A percentile compares a stretch with the other conserved stretches of the same genome.
Conservation (phyloP, 2,329 filamentous ascomycete genomes). For the Aureobasidium lini region DNA sequence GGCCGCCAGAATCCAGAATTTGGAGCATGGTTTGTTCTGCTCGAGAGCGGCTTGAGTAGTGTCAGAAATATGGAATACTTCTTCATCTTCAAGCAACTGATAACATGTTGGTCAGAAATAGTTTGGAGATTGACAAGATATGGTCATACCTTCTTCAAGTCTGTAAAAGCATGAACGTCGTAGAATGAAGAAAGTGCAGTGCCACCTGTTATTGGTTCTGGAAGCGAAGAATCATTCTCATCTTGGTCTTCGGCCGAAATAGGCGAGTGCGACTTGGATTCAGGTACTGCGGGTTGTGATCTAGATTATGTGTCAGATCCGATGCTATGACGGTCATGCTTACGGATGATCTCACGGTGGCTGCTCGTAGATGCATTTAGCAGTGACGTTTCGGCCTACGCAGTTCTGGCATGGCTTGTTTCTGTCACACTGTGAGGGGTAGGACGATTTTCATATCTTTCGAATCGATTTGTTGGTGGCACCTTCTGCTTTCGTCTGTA, state of each 20-base stretch:
- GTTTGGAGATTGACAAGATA: neutral
- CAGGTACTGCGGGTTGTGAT: neutral
- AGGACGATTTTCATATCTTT: neutral
- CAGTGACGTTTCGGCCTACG: neutral
- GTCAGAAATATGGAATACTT: neutral
- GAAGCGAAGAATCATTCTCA: neutral
- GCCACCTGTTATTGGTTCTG: neutral
- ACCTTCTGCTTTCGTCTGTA: slow-evolving; percentile 8
- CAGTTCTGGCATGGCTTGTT: neutral
- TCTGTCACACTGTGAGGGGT: neutral
- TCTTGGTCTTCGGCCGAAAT: neutral
- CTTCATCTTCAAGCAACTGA: neutral
- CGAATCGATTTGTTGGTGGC: neutral
- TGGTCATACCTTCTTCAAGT: neutral
- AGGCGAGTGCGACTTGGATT: neutral
- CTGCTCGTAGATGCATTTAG: neutral
- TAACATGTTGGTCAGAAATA: neutral
- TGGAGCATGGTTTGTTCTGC: neutral
- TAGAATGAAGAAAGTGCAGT: neutral
- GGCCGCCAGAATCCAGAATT: neutral
- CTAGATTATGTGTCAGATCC: neutral
- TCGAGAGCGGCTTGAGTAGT: neutral
- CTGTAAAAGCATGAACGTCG: neutral
- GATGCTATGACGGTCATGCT: neutral
- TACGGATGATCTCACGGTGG: neutral